Conservation (phyloP, 306 rosid genomes). For the Cucurbita maxima region DNA sequence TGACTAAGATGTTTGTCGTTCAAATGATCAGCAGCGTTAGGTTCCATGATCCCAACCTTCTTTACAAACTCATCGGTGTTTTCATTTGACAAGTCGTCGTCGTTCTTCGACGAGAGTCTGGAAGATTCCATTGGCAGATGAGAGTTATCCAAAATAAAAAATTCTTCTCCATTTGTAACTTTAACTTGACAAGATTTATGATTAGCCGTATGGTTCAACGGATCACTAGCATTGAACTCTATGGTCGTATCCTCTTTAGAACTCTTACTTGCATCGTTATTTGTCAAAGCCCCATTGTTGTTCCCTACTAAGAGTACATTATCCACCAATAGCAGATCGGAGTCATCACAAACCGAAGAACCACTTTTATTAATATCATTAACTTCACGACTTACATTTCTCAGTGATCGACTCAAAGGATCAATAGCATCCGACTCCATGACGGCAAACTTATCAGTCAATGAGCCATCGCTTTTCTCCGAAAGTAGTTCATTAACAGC, state of each 20-base stretch:
- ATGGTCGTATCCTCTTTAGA: background rate
- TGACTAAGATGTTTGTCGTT: constrained; percentile 15
- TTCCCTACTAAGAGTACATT: background rate
- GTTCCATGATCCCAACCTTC: background rate
- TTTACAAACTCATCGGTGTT: constrained; percentile 10
- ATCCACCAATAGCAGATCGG: background rate
- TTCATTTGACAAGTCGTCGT: constrained; percentile 10
- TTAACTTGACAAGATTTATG: background rate
- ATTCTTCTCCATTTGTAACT: background rate
- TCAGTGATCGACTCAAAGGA: background rate
- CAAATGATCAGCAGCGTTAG: constrained; percentile 15
- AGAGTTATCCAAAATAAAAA: background rate
- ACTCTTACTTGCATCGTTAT: background rate
- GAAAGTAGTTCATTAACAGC: background rate
- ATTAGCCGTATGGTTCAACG: background rate
- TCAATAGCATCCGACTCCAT: background rate
- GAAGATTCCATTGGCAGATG: background rate
- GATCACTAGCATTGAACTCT: background rate
- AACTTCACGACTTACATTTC: background rate
- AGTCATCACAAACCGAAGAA: background rate
- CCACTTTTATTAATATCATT: background rate
- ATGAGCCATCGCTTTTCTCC: background rate
- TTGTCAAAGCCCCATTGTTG: background rate
- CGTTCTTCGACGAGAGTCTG: constrained; percentile 1
- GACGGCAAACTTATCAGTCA: background rate